Base-by-base conservation (phyloP, 139 green algal genomes). In the Coelastrella sp. region DNA sequence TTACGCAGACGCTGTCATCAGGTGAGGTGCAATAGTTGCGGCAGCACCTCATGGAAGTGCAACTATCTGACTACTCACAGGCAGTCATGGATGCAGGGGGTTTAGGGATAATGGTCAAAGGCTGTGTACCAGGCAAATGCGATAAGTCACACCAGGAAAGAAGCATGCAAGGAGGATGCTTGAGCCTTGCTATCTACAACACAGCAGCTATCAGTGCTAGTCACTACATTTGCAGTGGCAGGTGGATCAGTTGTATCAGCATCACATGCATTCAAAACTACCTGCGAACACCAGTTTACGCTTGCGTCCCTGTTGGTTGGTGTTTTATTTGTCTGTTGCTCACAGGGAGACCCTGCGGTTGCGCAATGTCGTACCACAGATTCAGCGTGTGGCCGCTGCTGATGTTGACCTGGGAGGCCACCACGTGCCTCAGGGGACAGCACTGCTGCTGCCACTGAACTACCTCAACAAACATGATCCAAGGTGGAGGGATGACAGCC, bases 1-100 rank as follows among this genome's bases (percentile, higher is more conserved):
- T 20, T 90, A 85, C 23, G 65, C 85, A 76, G 85, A 90, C 1
- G 73, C 85, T 32, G 85, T 80, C 6, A 64, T 90, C n/a, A 85
- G n/a, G 80, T 86, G 59, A 85, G 79, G 61, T 10, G 11, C 61
- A 19, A 13, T 71, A 0, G 3, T 10, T 71, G 61, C 61, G 61
- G 0, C 11, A 71, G 10, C 61, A n/a, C n/a, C n/a, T n/a, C n/a
- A n/a, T n/a, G n/a, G n/a, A n/a, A n/a, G n/a, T n/a, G n/a, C n/a
- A n/a, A n/a, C n/a, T n/a, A n/a, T n/a, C n/a, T n/a, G n/a, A n/a
- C n/a, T n/a, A n/a, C n/a, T n/a, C n/a, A 47, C 32, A 47, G 32
- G 32, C 32, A 47, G 32, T 1, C 32, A 47, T 47, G 32, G 32
- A 47, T 47, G 32, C 32, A 47, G 32, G 32, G n/a, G n/a, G n/a